phyloP scores from a whole-genome alignment of 1,284 basidiomycete species.

The Crucibulum parvulum region DNA sequence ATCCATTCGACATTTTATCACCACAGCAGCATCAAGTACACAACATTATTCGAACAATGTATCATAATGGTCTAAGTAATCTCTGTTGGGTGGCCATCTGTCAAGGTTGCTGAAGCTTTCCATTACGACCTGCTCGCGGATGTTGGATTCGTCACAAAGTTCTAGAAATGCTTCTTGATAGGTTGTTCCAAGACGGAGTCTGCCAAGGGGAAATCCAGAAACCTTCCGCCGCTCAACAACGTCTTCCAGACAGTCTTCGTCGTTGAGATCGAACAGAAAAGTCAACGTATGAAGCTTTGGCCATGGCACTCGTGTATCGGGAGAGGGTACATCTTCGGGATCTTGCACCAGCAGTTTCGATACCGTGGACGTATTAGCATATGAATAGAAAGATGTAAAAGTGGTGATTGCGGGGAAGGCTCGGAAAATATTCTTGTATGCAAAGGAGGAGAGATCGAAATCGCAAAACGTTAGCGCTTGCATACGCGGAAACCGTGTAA shows the following conservation, averaged over 20 bases:
- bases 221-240: conserved; percentile 26
- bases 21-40: not conserved
- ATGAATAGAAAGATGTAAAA: conserved; percentile 33
- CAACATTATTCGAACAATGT: conserved; percentile 19
- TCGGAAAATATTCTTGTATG: conserved; percentile 34
- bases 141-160: not conserved
- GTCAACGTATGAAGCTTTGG: conserved; percentile 38
- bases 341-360: conserved; percentile 17
- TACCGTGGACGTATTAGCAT: conserved; percentile 24
- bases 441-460: conserved; percentile 38
- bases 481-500: conserved; percentile 35
- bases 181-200: conserved; percentile 26
- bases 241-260: conserved; percentile 27
- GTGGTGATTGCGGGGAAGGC: conserved; percentile 39
- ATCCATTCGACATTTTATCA: not conserved
- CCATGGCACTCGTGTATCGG: conserved; percentile 32
- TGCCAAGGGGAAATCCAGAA: conserved; percentile 25
- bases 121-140: not conserved
- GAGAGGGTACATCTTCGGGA: conserved; percentile 1
- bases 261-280: conserved; percentile 26
- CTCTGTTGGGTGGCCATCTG: conserved; percentile 33
- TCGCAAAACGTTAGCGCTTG: conserved; percentile 39
- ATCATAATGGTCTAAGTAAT: conserved; percentile 33
- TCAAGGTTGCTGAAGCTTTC: conserved; percentile 18
- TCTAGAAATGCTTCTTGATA: conserved; percentile 3